Percentiles rank a stretch among this genome's conserved stretches.
Conservation (phyloP, 75 land plant species). For the Adiantum capillusveneris region DNA sequence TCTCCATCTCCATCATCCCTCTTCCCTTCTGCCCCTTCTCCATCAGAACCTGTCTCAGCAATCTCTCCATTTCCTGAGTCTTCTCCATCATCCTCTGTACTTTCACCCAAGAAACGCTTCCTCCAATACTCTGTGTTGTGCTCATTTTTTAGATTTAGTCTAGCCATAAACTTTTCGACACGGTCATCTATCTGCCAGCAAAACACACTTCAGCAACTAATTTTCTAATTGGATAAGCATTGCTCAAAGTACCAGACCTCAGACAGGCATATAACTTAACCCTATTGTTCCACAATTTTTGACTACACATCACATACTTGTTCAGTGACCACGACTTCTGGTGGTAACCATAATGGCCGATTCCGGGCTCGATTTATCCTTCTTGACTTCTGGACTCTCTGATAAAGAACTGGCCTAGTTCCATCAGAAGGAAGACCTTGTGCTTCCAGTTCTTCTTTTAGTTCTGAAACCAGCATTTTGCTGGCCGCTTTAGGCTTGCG, state of each 20-base stretch:
- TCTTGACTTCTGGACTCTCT: conserved; percentile 91
- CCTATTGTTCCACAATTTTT: not conserved
- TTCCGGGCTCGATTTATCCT: conserved; percentile 86
- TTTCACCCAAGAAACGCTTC: conserved; percentile 62
- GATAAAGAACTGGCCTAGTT: conserved; percentile 85
- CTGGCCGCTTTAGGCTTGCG: conserved; percentile 96
- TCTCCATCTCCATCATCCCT: conserved; percentile 57
- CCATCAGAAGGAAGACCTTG: conserved; percentile 94
- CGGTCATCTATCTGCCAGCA: conserved; percentile 57
- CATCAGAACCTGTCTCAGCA: conserved; percentile 32
- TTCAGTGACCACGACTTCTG: conserved; percentile 62
- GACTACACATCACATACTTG: conserved; percentile 35
- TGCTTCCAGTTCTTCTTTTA: conserved; percentile 92
- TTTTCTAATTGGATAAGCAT: no score
- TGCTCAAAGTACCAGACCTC: no score
- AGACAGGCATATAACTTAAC: no score
- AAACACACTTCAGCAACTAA: no score
- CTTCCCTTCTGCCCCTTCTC: conserved; percentile 21
- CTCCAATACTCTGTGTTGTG: conserved; percentile 86
- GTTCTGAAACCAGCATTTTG: conserved; percentile 83
- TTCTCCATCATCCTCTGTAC: conserved; percentile 14
- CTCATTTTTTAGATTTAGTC: conserved; percentile 52
- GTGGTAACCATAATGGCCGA: conserved; percentile 97
- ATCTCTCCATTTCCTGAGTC: not conserved
- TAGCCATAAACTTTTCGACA: conserved; percentile 60